These are phyloP conservation scores for Linnemannia elongata DNA, from an alignment of 192 early-diverging fungal species.

Conservation along the genomic window DNA sequence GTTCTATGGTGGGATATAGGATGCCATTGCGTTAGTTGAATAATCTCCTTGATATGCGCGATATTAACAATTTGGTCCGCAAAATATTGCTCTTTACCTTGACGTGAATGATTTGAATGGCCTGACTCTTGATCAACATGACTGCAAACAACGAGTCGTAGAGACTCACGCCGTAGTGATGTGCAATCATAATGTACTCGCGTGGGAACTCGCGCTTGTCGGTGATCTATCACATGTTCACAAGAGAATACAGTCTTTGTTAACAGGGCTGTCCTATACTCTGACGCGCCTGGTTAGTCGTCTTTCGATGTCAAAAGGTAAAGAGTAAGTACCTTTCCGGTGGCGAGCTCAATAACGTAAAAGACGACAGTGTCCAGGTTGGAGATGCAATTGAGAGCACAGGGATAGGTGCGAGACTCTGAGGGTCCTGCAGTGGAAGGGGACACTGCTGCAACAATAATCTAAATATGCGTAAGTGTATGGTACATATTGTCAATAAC, in stretches of 20 bases:
- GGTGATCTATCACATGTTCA: conserved; percentile 56
- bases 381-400: conserved; percentile 62
- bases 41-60: not conserved
- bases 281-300: not conserved
- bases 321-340: conserved; percentile 65
- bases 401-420: conserved; percentile 58
- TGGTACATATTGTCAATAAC: not conserved
- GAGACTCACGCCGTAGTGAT: conserved; percentile 80
- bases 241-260: conserved; percentile 1
- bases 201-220: conserved; percentile 67
- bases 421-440: conserved; percentile 49
- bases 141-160: conserved; percentile 72
- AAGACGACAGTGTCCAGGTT: conserved; percentile 76
- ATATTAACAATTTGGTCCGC: conserved; percentile 16
- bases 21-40: not conserved
- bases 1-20: conserved; percentile 47
- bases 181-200: conserved; percentile 74
- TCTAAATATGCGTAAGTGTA: conserved; percentile 36
- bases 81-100: conserved; percentile 54
- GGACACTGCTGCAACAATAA: conserved; percentile 72
- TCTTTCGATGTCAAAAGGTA: not conserved
- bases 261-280: not conserved
- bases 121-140: conserved; percentile 79
- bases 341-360: conserved; percentile 70
- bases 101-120: conserved; percentile 74